Conservation (phyloP, 129 eudicot genomes). For the Lactuca sativa region DNA sequence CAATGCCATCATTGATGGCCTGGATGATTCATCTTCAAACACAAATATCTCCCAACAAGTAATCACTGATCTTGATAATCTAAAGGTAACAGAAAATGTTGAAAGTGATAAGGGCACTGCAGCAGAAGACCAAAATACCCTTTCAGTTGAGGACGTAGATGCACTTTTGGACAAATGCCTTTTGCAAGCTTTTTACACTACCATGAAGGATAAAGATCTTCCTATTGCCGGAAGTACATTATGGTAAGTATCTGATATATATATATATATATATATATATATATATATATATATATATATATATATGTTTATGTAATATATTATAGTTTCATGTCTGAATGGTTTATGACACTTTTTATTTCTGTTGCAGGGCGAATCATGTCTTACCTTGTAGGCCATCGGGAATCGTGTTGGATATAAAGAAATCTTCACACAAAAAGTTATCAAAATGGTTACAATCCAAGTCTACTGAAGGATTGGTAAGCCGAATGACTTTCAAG, state of each 20-base stretch:
- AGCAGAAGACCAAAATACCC: slow-evolving; percentile 47
- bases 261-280: background rate
- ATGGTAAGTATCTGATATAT: slow-evolving; percentile 46
- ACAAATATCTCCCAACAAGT: slow-evolving; percentile 38
- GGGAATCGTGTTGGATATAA: slow-evolving; percentile 70
- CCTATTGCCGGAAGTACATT: slow-evolving; percentile 94
- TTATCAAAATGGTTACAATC: slow-evolving; percentile 93
- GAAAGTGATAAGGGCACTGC: slow-evolving; percentile 36
- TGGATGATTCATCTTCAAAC: slow-evolving; percentile 37
- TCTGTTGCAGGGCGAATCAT: slow-evolving; percentile 67
- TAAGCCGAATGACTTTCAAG: slow-evolving; percentile 4
- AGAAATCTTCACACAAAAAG: slow-evolving; percentile 91
- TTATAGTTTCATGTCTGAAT: background rate
- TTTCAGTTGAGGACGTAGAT: slow-evolving; percentile 74
- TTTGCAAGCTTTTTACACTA: slow-evolving; percentile 85
- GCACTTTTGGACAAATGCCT: slow-evolving; percentile 78
- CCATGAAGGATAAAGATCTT: slow-evolving; percentile 91
- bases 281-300: background rate
- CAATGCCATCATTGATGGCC: background rate
- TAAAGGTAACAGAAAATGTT: slow-evolving; percentile 47
- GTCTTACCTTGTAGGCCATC: slow-evolving; percentile 92
- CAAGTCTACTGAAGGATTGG: slow-evolving; percentile 70
- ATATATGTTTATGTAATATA: background rate
- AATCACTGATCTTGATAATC: slow-evolving; percentile 42
- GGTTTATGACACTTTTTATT: background rate